These are phyloP conservation scores for Fistulifera solaris DNA, from an alignment of 108 stramenopile genomes.

Conservation along the genomic window DNA sequence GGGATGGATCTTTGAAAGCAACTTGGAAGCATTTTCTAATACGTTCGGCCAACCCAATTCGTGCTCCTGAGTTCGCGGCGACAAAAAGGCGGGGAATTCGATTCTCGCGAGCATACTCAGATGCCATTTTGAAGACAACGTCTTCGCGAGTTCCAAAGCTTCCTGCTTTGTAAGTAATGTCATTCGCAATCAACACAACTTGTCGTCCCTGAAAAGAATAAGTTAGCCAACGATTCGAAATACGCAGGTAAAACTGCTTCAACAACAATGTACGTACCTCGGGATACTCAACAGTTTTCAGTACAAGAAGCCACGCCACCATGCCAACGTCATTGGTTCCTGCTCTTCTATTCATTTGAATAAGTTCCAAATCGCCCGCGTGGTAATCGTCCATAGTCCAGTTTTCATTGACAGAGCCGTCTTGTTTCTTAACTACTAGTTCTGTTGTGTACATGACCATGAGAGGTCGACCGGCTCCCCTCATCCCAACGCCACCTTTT, in stretches of 20 bases:
- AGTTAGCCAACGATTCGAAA: neutral
- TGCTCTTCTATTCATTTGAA: conserved; percentile 72
- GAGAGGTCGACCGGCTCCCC: conserved; percentile 41
- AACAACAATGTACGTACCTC: conserved; percentile 33
- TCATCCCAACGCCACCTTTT: conserved; percentile 26
- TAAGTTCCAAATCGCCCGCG: conserved; percentile 71
- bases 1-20: conserved; percentile 87
- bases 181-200: conserved; percentile 98
- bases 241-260: conserved; percentile 1
- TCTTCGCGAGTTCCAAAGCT: conserved; percentile 99
- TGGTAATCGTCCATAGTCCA: conserved; percentile 87
- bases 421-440: conserved; percentile 81
- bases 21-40: conserved; percentile 91
- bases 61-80: conserved; percentile 93
- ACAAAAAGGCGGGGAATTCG: conserved; percentile 91
- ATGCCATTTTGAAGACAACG: conserved; percentile 93
- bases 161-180: conserved; percentile 96
- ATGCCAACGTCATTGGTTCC: conserved; percentile 98
- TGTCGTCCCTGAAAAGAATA: conserved; percentile 44
- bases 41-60: conserved; percentile 96
- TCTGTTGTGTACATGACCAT: conserved; percentile 90
- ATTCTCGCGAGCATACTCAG: conserved; percentile 79
- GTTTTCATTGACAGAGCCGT: conserved; percentile 17
- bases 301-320: conserved; percentile 96
- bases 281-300: conserved; percentile 96